Conservation (phyloP, 2,329 filamentous ascomycete genomes). For the Ascochyta pisi region DNA sequence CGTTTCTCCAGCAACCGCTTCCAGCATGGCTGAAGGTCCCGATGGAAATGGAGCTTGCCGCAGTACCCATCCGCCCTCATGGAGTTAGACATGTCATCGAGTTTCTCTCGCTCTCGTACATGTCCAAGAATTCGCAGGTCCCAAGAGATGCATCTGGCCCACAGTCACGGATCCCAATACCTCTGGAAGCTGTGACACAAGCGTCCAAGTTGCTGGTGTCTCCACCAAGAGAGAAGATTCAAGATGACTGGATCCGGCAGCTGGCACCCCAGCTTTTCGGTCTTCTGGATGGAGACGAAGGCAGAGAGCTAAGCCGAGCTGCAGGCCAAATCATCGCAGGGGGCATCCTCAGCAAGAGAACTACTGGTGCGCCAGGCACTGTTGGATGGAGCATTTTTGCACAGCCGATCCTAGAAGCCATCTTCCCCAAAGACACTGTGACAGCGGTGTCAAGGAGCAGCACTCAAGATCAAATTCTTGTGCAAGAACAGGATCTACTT, state of each 20-base stretch:
- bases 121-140: slow-evolving; percentile 56
- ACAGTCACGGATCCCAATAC: slow-evolving; percentile 63
- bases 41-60: slow-evolving; percentile 64
- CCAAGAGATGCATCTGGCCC: slow-evolving; percentile 34
- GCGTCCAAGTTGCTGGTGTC: slow-evolving; percentile 67
- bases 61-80: slow-evolving; percentile 66
- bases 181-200: slow-evolving; percentile 71
- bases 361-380: slow-evolving; percentile 68
- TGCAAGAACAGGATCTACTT: slow-evolving; percentile 57
- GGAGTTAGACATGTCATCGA: slow-evolving; percentile 73
- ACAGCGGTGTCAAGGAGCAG: slow-evolving; percentile 50
- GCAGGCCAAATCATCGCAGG: slow-evolving; percentile 70
- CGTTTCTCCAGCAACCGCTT: slow-evolving; percentile 67
- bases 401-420: slow-evolving; percentile 61
- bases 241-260: slow-evolving; percentile 66
- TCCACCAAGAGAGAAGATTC: slow-evolving; percentile 61
- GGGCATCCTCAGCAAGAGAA: slow-evolving; percentile 69
- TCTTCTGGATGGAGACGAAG: slow-evolving; percentile 67
- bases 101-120: slow-evolving; percentile 74
- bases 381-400: slow-evolving; percentile 69
- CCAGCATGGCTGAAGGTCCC: slow-evolving; percentile 66
- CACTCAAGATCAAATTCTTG: slow-evolving; percentile 58
- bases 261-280: slow-evolving; percentile 67
- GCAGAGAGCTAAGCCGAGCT: slow-evolving; percentile 64
- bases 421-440: slow-evolving; percentile 54